Conservation (phyloP, 306 rosid genomes). For the Malus asiatica region DNA sequence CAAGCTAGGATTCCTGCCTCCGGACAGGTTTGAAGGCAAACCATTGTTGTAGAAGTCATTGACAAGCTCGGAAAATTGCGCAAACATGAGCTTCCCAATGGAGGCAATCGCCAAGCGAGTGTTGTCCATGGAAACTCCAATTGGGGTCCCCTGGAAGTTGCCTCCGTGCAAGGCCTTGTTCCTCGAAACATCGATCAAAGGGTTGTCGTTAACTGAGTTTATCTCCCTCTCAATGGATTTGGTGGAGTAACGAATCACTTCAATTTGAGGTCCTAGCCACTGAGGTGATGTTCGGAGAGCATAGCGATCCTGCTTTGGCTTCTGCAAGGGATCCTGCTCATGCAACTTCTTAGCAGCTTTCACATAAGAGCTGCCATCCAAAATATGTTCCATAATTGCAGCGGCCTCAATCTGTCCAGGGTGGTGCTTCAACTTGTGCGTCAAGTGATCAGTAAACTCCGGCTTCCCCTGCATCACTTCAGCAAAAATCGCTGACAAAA, state of each 20-base stretch:
- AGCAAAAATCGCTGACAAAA: conserved; percentile 67
- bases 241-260: conserved; percentile 76
- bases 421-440: conserved; percentile 81
- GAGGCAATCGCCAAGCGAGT: conserved; percentile 84
- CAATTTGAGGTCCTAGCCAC: conserved; percentile 89
- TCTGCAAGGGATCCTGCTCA: conserved; percentile 71
- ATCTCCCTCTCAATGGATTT: conserved; percentile 87
- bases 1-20: conserved; percentile 70
- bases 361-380: conserved; percentile 74
- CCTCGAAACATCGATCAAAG: conserved; percentile 88
- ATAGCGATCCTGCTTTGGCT: conserved; percentile 80
- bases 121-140: conserved; percentile 94
- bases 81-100: conserved; percentile 86
- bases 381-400: conserved; percentile 88
- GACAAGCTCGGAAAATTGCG: conserved; percentile 87
- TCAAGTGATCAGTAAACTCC: conserved; percentile 84
- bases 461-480: conserved; percentile 95
- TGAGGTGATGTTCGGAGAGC: conserved; percentile 92
- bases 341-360: conserved; percentile 68
- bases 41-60: conserved; percentile 88
- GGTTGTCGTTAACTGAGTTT: conserved; percentile 86
- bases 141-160: conserved; percentile 92
- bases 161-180: conserved; percentile 92
- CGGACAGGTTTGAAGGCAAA: conserved; percentile 74
- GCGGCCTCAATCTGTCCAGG: conserved; percentile 98